Base-by-base conservation (phyloP, 2,329 filamentous ascomycete species). In the Colletotrichum cereale region DNA sequence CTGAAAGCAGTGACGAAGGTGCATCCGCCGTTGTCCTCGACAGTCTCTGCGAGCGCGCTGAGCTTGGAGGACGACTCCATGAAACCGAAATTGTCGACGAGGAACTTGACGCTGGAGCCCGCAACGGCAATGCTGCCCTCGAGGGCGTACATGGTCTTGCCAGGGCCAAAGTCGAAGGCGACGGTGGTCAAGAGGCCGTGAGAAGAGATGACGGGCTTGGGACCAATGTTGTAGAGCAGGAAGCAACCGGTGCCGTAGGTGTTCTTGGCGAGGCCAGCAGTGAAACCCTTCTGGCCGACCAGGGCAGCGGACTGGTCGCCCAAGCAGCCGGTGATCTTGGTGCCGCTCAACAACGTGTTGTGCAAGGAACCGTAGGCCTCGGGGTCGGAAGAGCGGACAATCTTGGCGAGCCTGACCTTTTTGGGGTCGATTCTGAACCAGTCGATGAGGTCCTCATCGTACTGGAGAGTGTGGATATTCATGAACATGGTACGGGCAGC, bases 401-500 rank as follows among this genome's bases (percentile, higher is more conserved):
- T 95, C 77, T 90, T 90, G n/a, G 93, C 93, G 44, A 96, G 84
- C 60, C 86, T 86, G 70, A 96, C 82, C 79, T 94, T 95, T 57
- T 84, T 87, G 66, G 84, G 83, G 79, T 95, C 91, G 53, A 96
- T 82, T 52, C 89, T 86, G 83, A 96, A 96, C 84, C 94, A 96
- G 57, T 92, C 86, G 38, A 95, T 84, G 60, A 95, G 86, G 62
- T 88, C 86, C 58, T 92, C 88, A 77, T 94, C 92, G 80, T 96
- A 96, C 76, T 94, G 82, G 55, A 94, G 85, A 1, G 89, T 93
- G 77, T 93, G 86, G 40, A 96, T 86, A 80, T 95, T 93, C 90
- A 95, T 93, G 81, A 96, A 95, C 93, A 95, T 95, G 53, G 93
- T 96, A 75, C 93, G 86, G 3, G 92, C 94, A n/a, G 93, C 93